phyloP scores from a whole-genome alignment of 208 protist species.

The Trichomonas tenax region DNA sequence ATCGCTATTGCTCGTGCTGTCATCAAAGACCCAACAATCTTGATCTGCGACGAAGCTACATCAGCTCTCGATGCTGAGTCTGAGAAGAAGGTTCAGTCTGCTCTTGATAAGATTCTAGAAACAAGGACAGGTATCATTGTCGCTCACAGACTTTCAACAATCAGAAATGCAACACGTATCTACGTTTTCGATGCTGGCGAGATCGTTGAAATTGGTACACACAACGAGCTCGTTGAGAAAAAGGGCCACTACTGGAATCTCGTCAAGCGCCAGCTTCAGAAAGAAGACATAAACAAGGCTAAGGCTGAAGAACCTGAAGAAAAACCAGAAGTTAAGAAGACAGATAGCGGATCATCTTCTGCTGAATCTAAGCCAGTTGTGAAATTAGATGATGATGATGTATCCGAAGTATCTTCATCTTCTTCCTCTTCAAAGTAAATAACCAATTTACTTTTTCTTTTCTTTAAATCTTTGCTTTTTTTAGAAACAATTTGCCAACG shows the following conservation, averaged over 20 bases:
- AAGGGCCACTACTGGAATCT: background rate
- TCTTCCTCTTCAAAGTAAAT: too few relatives aligned
- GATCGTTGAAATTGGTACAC: background rate
- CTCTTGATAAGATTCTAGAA: constrained; percentile 53
- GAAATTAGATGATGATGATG: too few relatives aligned
- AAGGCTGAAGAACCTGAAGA: background rate
- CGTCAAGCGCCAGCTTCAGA: background rate
- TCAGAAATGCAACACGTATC: constrained; percentile 42
- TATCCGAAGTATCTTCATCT: too few relatives aligned
- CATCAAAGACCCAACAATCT: too few relatives aligned
- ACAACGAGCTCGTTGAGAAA: background rate
- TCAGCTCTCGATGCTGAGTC: constrained; percentile 62
- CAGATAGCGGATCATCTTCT: background rate
- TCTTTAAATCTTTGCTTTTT: too few relatives aligned
- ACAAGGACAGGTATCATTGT: constrained; percentile 63
- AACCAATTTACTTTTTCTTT: too few relatives aligned
- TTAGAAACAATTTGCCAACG: too few relatives aligned
- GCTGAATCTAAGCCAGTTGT: too few relatives aligned
- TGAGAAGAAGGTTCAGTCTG: constrained; percentile 61
- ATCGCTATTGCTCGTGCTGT: too few relatives aligned
- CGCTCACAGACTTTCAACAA: constrained; percentile 70
- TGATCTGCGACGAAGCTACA: too few relatives aligned
- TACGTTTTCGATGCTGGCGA: background rate
- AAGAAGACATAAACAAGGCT: background rate
- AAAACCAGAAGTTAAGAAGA: background rate